Evolutionary conservation across 208 protist genomes (phyloP), one percentile per base, ranked within the genome.

Genomic region (Trypanosoma mega): DNA sequence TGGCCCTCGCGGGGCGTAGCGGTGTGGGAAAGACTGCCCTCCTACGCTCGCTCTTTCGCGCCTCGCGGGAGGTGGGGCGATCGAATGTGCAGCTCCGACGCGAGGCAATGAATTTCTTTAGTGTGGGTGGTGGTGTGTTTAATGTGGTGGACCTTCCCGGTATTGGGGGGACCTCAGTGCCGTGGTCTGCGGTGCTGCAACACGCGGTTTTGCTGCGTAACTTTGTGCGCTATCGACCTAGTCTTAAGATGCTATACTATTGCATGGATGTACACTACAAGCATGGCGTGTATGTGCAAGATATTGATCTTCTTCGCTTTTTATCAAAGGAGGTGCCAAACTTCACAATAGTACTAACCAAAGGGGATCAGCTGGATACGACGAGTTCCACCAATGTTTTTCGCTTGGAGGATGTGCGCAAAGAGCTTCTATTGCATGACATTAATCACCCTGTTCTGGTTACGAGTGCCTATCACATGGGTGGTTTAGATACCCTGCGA

Each of bases 191-290:
- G 3, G 62, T 92, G 14, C 72, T 95, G 48, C 85, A 92, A 49
- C 85, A 95, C 57, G 88, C 88, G 16, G 76, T 87, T 16, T 70
- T 95, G 9, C 68, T 95, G 27, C 74, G 88, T 24, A 95, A 95
- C 72, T 91, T 91, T 56, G 72, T 61, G 16, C 85, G 78, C 6
- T 89, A 57, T 39, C 82, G 90, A 56, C 88, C 88, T 4, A 89
- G 71, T 45, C 60, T 95, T 9, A 95, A 95, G 61, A 95, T 95
- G 89, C 59, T 95, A 0, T 95, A 95, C 72, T 95, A 95, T 64
- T 92, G 83, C 73, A 87, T 95, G 81, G 89, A 95, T 63, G 83
- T 90, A n/a, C 75, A 91, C 63, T 90, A 88, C 64, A 87, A 84
- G 47, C 59, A 93, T 47, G 89, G 89, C 4, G 52, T 95, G 8